Conservation (phyloP, 2,329 filamentous ascomycete species). For the Sporothrix pseudoabietina region DNA sequence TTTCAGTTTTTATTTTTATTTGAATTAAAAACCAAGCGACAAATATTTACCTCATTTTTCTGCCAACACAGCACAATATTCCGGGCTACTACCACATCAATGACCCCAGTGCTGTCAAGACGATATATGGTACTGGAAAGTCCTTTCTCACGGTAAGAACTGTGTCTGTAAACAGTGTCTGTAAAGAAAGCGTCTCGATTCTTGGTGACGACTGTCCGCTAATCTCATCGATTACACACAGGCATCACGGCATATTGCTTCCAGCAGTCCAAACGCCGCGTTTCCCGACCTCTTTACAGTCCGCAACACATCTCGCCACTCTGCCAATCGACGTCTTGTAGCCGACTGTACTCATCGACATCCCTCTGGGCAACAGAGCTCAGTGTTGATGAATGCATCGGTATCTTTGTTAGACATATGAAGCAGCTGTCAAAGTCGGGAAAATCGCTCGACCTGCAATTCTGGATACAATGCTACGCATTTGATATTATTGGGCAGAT, state of each 20-base stretch:
- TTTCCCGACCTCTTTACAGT: neutral
- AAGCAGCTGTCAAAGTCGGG: neutral
- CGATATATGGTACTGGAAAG: neutral
- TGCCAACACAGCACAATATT: neutral
- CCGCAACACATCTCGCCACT: neutral
- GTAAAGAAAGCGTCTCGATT: no score
- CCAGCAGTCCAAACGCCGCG: neutral
- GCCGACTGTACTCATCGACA: neutral
- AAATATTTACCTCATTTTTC: no score
- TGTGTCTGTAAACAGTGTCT: no score
- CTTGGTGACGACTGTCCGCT: no score
- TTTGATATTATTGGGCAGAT: conserved; percentile 24
- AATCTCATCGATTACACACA: no score
- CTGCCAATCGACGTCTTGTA: neutral
- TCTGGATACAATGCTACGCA: conserved; percentile 16
- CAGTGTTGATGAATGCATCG: neutral
- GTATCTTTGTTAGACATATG: neutral
- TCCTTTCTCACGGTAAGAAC: neutral
- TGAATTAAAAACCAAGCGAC: no score
- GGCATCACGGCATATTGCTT: neutral
- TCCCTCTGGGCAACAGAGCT: neutral
- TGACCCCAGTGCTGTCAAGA: neutral
- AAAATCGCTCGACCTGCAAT: neutral
- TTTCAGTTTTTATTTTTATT: no score
- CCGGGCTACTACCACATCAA: neutral